Evolutionary conservation across 2,329 filamentous ascomycete species (phyloP), one percentile per base, ranked within the genome.

Genomic region (Colletotrichum melonis): DNA sequence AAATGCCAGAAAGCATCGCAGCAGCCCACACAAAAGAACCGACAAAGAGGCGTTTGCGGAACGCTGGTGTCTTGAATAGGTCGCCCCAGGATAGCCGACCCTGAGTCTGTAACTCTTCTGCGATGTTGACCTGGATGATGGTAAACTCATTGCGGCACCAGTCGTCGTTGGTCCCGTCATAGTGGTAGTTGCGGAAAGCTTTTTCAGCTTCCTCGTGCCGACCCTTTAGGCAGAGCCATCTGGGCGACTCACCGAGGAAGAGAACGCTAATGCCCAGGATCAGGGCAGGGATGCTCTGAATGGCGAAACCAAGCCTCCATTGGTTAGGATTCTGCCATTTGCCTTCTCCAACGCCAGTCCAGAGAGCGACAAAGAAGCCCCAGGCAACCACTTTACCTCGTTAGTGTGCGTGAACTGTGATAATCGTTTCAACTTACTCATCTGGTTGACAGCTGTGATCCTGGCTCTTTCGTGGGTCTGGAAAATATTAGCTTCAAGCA

Each of bases 11-110:
- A 1, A 84, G 38, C 83, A 84, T 84, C 2, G 83, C 83, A 0
- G 82, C 83, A 1, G 81, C 83, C 83, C 83, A 84, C 1, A 84
- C 83, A 16, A 84, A 84, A 0, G 80, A 79, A 0, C 83, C 83
- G 0, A 84, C 82, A 52, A 84, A 84, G 1, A 84, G 78, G 0
- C 83, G 76, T 32, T 78, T 82, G 58, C 83, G 75, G 67, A 84
- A 84, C 0, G 81, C 73, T 0, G 80, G 77, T 0, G 80, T 83
- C 38, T 75, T 79, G 58, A 83, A 65, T 1, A 84, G 77, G 35
- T 81, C 78, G 0, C 24, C 72, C 83, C 83, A 84, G 0, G 79
- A 77, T 0, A 84, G 77, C 4, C 73, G 71, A 32, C 74, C 68
- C 46, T 80, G 80, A 1, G 60, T 77, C 28, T 80, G 76, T 0